These are phyloP conservation scores for Paramyrothecium roridum DNA, from an alignment of 2,329 filamentous ascomycete genomes.

Conservation along the genomic window DNA sequence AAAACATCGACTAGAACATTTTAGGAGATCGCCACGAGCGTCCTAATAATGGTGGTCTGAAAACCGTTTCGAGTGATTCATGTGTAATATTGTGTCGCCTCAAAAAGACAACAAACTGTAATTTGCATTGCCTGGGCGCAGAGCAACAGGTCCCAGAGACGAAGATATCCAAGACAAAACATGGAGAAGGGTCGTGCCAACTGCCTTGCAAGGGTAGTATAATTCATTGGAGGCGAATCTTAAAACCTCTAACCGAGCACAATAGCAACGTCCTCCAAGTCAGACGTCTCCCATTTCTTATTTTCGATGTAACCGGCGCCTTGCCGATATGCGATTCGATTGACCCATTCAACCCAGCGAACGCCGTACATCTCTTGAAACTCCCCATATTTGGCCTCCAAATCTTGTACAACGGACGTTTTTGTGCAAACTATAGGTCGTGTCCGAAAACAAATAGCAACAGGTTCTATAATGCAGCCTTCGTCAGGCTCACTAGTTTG, in stretches of 20 bases:
- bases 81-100: too few relatives aligned
- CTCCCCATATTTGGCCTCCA: background rate
- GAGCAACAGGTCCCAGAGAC: too few relatives aligned
- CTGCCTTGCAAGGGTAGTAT: too few relatives aligned
- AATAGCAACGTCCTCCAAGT: background rate
- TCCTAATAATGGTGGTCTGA: too few relatives aligned
- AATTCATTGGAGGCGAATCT: too few relatives aligned
- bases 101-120: too few relatives aligned
- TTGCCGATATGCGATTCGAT: background rate
- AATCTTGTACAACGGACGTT: background rate
- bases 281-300: background rate
- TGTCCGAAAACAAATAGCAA: background rate
- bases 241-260: background rate
- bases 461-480: background rate
- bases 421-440: background rate
- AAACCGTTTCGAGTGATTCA: too few relatives aligned
- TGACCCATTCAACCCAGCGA: background rate
- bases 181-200: too few relatives aligned
- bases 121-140: too few relatives aligned
- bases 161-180: too few relatives aligned
- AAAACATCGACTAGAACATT: too few relatives aligned
- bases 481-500: background rate
- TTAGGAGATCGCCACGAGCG: too few relatives aligned
- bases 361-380: background rate
- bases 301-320: background rate